A percentile compares a stretch with the other conserved stretches of the same genome.
phyloP scores from a whole-genome alignment of 768 basidiomycete species.

The Rhodotorula toruloides region DNA sequence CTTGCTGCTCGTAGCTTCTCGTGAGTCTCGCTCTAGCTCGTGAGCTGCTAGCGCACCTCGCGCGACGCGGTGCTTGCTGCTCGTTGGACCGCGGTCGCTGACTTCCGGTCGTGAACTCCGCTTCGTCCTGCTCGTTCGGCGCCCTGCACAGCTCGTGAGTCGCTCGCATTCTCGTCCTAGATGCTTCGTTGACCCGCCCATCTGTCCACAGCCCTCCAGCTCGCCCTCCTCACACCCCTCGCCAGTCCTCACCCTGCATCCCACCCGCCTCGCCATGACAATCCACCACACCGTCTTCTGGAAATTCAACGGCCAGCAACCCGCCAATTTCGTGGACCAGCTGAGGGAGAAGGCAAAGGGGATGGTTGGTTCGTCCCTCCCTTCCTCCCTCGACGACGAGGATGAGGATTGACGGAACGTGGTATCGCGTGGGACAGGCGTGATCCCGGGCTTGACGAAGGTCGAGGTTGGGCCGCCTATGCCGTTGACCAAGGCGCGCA shows the following conservation, averaged over 20 bases:
- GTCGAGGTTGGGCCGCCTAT: constrained; percentile 18
- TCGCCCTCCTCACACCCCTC: not conserved
- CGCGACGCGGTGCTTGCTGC: too few relatives aligned
- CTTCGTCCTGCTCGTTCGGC: too few relatives aligned
- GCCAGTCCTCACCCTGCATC: not conserved
- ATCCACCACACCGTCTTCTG: constrained; percentile 25
- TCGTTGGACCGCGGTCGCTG: too few relatives aligned
- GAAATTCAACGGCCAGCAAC: constrained; percentile 16
- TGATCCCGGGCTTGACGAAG: constrained; percentile 11
- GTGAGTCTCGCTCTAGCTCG: too few relatives aligned
- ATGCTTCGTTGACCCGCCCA: too few relatives aligned
- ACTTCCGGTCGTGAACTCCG: too few relatives aligned
- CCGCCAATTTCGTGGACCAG: not conserved
- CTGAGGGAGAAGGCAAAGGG: constrained; percentile 1
- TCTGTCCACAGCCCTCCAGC: not conserved
- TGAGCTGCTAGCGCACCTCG: too few relatives aligned
- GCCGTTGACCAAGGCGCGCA: constrained; percentile 14
- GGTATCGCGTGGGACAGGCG: too few relatives aligned
- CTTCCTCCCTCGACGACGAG: not conserved
- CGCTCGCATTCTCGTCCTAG: too few relatives aligned
- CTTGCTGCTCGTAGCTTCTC: too few relatives aligned
- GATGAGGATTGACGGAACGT: not conserved
- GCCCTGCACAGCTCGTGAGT: too few relatives aligned
- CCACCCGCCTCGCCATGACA: not conserved
- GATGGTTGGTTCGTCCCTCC: constrained; percentile 19